Base-by-base conservation (phyloP, 768 basidiomycete species). In the Strobilomyces confusus region DNA sequence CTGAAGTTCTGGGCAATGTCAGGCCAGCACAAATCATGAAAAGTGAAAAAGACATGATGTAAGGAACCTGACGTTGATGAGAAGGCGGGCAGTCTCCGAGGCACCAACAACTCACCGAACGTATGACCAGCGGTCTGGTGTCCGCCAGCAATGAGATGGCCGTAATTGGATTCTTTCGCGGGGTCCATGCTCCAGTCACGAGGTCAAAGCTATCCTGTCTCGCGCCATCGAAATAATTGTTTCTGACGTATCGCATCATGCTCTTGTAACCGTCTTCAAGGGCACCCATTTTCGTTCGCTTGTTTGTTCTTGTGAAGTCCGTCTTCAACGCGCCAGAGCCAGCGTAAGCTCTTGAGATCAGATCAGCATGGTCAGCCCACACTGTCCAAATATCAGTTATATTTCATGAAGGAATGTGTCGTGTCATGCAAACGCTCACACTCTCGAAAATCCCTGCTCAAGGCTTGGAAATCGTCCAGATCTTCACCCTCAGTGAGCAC, bases 351-450 rank as follows among this genome's bases (percentile, higher is more conserved):
- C 78, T 82, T 0, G 93, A 84, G 58, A 99, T 90, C 44, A 78
- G 75, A 69, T 99, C 93, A 15, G 92, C 97, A 65, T 98, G 95
- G 62, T 98, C 91, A 23, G 97, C 87, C 97, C 97, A 99, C 74
- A 98, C 95, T 98, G 51, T 20, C 60, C 42, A 30, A 38, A 46
- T 51, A 23, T 58, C 41, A 65, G 49, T 54, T 55, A 47, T 29
- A 19, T 36, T 9, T 23, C 17, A 47, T 32, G 36, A 54, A 12
- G 38, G 50, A 44, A 32, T 9, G 34, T 14, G 9, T 6, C 5
- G 47, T 13, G 15, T 17, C 13, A 29, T 37, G 20, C 6, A 48
- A 22, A 47, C 30, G 72, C 90, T 63, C 60, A 98, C 95, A 80
- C 70, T 95, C 87, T 63, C 95, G 81, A 73, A 97, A 93, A 53